A percentile compares a stretch with the other conserved stretches of the same genome.
phyloP scores from a whole-genome alignment of 352 stramenopile species.

The Globisporangium solare region DNA sequence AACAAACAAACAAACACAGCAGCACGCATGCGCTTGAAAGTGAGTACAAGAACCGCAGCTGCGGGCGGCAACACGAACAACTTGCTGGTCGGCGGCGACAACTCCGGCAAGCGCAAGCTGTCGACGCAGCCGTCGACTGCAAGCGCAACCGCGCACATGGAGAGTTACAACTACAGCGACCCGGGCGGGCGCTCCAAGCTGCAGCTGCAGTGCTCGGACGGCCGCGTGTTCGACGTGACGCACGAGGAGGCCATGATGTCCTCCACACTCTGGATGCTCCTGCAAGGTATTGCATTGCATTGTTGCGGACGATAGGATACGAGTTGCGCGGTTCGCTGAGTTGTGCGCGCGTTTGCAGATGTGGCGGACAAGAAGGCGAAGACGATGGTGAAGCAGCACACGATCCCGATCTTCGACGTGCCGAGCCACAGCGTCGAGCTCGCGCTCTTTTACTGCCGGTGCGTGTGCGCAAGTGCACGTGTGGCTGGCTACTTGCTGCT shows the following conservation, averaged over 20 bases:
- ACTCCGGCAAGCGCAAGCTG: constrained; percentile 12
- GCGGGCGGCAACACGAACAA: no score
- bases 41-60: background rate
- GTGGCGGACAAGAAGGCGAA: constrained; percentile 46
- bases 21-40: constrained; percentile 10
- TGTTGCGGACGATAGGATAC: no score
- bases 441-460: constrained; percentile 73
- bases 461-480: background rate
- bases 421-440: constrained; percentile 66
- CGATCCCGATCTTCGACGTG: constrained; percentile 73
- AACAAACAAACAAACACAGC: no score
- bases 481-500: background rate
- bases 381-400: constrained; percentile 52
- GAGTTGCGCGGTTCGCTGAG: background rate
- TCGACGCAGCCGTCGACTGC: constrained; percentile 2
- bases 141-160: background rate
- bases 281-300: constrained; percentile 36
- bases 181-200: constrained; percentile 42
- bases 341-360: constrained; percentile 22
- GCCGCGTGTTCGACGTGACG: constrained; percentile 63
- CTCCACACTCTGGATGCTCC: constrained; percentile 74
- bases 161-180: constrained; percentile 9
- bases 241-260: constrained; percentile 86
- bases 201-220: constrained; percentile 73
- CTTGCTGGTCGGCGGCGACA: background rate